Conservation (phyloP, 371 early-diverging fungal species). For the Smittium culicis region DNA sequence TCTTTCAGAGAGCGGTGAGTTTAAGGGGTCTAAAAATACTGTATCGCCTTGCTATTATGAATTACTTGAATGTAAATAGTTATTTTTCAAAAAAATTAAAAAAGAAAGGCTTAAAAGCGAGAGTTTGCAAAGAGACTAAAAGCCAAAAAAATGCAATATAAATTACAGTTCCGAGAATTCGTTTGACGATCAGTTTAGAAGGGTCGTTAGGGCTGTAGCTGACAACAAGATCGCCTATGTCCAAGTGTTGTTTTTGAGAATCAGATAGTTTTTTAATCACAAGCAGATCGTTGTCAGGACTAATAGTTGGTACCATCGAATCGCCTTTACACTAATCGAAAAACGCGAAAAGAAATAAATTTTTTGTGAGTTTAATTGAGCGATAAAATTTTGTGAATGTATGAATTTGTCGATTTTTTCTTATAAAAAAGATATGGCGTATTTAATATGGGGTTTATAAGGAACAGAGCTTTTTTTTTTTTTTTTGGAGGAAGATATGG, state of each 20-base stretch:
- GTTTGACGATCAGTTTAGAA: slow-evolving; percentile 32
- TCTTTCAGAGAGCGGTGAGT: slow-evolving; percentile 12
- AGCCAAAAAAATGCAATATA: no score
- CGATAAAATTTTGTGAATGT: no score
- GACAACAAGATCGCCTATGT: slow-evolving; percentile 41
- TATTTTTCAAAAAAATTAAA: no score
- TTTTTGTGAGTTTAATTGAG: slow-evolving; percentile 13
- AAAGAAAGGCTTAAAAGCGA: no score
- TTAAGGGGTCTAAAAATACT: slow-evolving; percentile 26
- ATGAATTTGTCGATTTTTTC: no score
- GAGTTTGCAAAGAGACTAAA: no score
- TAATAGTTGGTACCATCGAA: slow-evolving; percentile 52
- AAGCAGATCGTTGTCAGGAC: slow-evolving; percentile 34
- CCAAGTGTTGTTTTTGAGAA: slow-evolving; percentile 20
- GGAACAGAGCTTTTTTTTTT: no score
- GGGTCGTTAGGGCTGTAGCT: slow-evolving; percentile 36
- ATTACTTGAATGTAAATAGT: no score
- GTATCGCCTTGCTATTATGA: slow-evolving; percentile 33
- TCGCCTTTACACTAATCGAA: slow-evolving; percentile 29
- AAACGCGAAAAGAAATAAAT: background rate
- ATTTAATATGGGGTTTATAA: no score
- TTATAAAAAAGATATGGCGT: no score
- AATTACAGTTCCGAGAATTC: slow-evolving; percentile 38
- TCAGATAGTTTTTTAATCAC: slow-evolving; percentile 31
- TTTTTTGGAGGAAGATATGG: no score